Conservation (phyloP, 1,284 basidiomycete genomes). For the Baeospora myosura region DNA sequence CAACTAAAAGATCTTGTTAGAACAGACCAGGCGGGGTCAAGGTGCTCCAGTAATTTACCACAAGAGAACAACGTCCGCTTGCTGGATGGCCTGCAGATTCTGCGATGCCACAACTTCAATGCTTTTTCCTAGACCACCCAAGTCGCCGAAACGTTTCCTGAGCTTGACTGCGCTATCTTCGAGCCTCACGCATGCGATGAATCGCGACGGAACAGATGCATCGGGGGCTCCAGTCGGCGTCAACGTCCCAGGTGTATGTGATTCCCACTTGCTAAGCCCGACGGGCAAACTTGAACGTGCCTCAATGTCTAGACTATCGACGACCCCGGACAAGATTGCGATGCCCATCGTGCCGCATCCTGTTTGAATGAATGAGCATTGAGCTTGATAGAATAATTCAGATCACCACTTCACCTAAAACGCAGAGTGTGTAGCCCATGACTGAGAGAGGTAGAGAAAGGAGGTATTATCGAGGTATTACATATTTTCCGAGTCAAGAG, state of each 20-base stretch:
- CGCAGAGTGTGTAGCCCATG: conserved; percentile 60
- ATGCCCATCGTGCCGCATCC: conserved; percentile 99
- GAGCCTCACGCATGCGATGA: conserved; percentile 85
- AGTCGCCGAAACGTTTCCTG: conserved; percentile 49
- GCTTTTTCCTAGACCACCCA: conserved; percentile 48
- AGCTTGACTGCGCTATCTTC: conserved; percentile 74
- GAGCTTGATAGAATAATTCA: neutral
- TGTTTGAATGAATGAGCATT: conserved; percentile 21
- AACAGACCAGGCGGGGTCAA: neutral
- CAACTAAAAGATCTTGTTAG: conserved; percentile 47
- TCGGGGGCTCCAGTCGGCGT: conserved; percentile 63
- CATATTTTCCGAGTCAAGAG: conserved; percentile 3
- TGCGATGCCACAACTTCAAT: conserved; percentile 67
- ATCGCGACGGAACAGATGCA: conserved; percentile 69
- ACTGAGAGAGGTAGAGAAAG: conserved; percentile 10
- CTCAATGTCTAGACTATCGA: conserved; percentile 62
- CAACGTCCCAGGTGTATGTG: conserved; percentile 76
- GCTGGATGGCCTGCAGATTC: conserved; percentile 70
- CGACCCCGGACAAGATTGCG: conserved; percentile 87
- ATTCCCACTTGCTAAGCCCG: conserved; percentile 59
- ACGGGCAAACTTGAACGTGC: conserved; percentile 19
- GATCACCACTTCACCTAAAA: conserved; percentile 37
- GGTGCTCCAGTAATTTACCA: conserved; percentile 70
- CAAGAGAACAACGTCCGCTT: conserved; percentile 81
- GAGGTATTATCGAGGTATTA: conserved; percentile 1